Evolutionary conservation across 202 grass and related monocot genomes (phyloP), one percentile per base, ranked within the genome.

Genomic region (Saccharum hybrid): DNA sequence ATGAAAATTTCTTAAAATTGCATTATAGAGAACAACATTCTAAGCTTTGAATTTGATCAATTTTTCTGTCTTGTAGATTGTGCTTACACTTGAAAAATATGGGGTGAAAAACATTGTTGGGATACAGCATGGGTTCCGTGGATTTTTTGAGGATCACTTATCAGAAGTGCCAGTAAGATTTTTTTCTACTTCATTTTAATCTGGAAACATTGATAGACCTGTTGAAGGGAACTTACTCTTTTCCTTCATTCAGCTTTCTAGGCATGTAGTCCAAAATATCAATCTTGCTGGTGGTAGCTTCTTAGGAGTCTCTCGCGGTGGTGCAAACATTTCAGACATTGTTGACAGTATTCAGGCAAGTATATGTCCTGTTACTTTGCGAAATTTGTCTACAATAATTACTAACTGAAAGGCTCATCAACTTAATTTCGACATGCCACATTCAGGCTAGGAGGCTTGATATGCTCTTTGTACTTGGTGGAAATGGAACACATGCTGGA

Each of bases 401-500:
- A 18, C 21, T 78, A 62, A 37, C 7, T 81, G 39, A 46, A 76
- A 65, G 8, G 69, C 67, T 81, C 43, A 71, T 65, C 10, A 11
- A 52, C 45, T 75, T 87, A 7, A 56, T 87, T 72, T 87, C 2
- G 51, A 14, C 28, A 76, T 85, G 57, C 68, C 65, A 51, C 60
- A 49, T 87, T 90, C 88, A 99, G 96, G 96, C 85, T 52, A 92
- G 86, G 88, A 86, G 86, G 71, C 90, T 98, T 84, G 91, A 98
- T 89, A 96, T 94, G 91, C 85, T 98, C 76, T 98, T 98, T 92
- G 85, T 98, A 62, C 85, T 98, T 23, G 93, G 96, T 82, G 96
- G 96, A 87, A 91, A 99, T 72, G 96, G 96, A 63, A 99, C 96
- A 74, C 96, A 99, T 92, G 96, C 93, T 81, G 96, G 93, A 80